Conservation (phyloP, 805 yeast species). For the Metschnikowia cubensis region DNA sequence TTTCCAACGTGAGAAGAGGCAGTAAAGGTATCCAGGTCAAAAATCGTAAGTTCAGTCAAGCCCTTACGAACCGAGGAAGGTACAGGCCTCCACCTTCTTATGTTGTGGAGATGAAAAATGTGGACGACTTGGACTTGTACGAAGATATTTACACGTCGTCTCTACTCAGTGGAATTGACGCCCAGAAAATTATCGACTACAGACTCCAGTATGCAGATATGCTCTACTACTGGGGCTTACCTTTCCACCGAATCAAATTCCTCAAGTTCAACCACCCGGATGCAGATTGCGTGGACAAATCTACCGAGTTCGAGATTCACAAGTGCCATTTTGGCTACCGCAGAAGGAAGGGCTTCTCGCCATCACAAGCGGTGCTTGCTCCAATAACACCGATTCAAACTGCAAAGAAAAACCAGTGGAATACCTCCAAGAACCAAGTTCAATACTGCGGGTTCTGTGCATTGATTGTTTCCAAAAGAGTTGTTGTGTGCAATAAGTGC, state of each 20-base stretch:
- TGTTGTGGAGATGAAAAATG: constrained; percentile 45
- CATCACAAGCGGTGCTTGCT: constrained; percentile 21
- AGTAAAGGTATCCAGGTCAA: constrained; percentile 6
- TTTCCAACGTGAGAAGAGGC: constrained; percentile 2
- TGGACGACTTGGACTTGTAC: constrained; percentile 40
- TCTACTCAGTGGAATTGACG: constrained; percentile 39
- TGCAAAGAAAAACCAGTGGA: constrained; percentile 30
- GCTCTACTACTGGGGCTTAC: constrained; percentile 78
- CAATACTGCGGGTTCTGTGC: constrained; percentile 66
- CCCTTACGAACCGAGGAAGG: neutral
- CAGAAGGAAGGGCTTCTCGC: constrained; percentile 17
- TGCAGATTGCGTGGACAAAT: neutral
- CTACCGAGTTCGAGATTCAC: constrained; percentile 30
- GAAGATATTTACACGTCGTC: constrained; percentile 40
- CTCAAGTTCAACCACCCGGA: constrained; percentile 59
- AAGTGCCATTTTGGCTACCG: constrained; percentile 33
- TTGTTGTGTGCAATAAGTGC: constrained; percentile 68
- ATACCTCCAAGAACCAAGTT: constrained; percentile 20
- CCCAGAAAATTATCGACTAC: constrained; percentile 36
- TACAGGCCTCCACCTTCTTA: constrained; percentile 26
- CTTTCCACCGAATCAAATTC: constrained; percentile 73
- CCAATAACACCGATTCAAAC: constrained; percentile 24
- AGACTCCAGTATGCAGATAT: constrained; percentile 74
- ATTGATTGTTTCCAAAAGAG: constrained; percentile 52
- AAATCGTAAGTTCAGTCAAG: constrained; percentile 3